Base-by-base conservation (phyloP, 1,284 basidiomycete genomes). In the Chiua sp. region DNA sequence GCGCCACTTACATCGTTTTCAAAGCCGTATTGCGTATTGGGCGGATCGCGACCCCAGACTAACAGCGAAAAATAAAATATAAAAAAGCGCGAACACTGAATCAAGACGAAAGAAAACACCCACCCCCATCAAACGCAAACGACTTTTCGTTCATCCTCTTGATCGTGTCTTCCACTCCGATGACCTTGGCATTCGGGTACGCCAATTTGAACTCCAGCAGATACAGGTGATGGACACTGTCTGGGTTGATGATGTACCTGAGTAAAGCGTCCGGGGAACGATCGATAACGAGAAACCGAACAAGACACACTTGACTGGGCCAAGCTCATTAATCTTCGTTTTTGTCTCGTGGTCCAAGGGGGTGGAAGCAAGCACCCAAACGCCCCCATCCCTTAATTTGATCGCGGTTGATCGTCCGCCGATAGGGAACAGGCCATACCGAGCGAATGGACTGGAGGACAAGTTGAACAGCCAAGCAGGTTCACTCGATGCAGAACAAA, bases 321-420 rank as follows among this genome's bases (percentile, higher is more conserved):
- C 94, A 7, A 98, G 78, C 53, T 87, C 81, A 55, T 88, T 82
- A 32, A 97, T 74, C 61, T 87, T 91, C 3, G 79, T 68, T 72
- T 88, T 90, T 2, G 93, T 96, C 42, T 88, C 88, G 7, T 82
- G 77, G 51, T 88, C 87, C 56, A 94, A 77, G 1, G 93, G 91
- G 4, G 93, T 93, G 3, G 93, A 96, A 1, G 93, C 94, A 35
- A 97, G 81, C 1, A 98, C 80, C 87, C 94, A 96, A 28, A 98
- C 86, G 6, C 85, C 87, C 22, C 89, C 87, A 57, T 84, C 81
- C 51, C 77, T 77, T 58, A 98, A 78, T 75, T 84, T 88, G 71
- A 98, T 81, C 1, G 94, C 95, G 0, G 93, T 97, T 1, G 91
- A 91, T 49, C 94, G 80, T 26, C 93, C 92, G 1, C 94, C 94